Percentiles rank a stretch among this genome's conserved stretches.
phyloP scores from a whole-genome alignment of 306 rosid species.

The Styphnolobium japonicum region DNA sequence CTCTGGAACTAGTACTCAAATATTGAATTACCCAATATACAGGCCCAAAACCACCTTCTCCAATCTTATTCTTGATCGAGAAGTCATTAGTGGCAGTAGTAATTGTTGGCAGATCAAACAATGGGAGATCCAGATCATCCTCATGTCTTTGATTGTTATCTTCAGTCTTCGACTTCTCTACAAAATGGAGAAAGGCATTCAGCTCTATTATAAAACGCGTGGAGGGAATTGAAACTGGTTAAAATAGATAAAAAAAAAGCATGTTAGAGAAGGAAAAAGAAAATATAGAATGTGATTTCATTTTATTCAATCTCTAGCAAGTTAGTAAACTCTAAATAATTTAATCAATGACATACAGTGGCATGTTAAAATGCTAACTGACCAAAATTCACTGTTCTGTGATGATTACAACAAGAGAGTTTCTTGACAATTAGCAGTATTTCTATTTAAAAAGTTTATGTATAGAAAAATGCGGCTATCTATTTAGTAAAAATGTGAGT shows the following conservation, averaged over 20 bases:
- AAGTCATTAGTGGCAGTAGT: constrained; percentile 25
- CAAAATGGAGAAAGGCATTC: neutral
- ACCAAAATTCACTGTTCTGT: neutral
- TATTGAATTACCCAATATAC: neutral
- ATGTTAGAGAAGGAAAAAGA: neutral
- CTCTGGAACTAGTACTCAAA: neutral
- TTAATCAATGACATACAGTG: neutral
- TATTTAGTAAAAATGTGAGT: neutral
- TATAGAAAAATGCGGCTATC: neutral
- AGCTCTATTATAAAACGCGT: neutral
- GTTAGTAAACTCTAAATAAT: neutral
- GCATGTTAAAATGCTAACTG: neutral
- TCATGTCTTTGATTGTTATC: constrained; percentile 18
- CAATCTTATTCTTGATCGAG: constrained; percentile 29
- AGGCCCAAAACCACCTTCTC: neutral
- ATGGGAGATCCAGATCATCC: constrained; percentile 44
- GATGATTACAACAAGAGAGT: neutral
- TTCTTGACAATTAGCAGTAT: neutral
- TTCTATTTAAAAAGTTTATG: neutral
- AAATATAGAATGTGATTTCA: neutral
- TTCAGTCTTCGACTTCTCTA: neutral
- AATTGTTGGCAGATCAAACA: constrained; percentile 30
- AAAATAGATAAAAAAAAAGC: neutral
- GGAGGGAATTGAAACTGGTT: neutral
- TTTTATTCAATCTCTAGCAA: neutral